Evolutionary conservation across 768 basidiomycete species (phyloP), one percentile per base, ranked within the genome.

Genomic region (Lactarius trivialis): DNA sequence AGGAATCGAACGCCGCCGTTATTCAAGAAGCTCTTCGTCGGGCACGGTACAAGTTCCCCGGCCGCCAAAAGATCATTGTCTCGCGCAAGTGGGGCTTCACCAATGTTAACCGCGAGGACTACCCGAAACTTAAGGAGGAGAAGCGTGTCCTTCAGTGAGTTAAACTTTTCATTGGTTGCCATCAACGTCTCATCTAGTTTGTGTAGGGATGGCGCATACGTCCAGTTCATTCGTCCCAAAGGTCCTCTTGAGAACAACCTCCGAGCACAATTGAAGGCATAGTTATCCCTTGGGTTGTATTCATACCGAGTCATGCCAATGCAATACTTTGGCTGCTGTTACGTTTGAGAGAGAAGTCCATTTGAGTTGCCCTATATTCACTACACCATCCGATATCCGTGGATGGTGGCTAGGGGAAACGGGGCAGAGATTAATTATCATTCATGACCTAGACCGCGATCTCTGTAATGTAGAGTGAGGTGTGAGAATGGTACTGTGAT

Each of bases 41-140:
- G 70, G 92, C 94, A 12, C 91, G 96, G 59, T 98, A 98, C 86
- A 99, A 98, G 86, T 96, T 94, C 88, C 91, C 93, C n/a, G 93
- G 93, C 60, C 85, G 93, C 72, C 93, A 96, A 81, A 96, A 96
- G 85, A 94, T 96, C 75, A 94, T 95, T 68, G 81, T 93, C 68
- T 92, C 89, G 61, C 93, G 93, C 84, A 97, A 96, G 84, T 98
- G 97, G 94, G 95, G 95, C 64, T 98, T 99, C 81, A 99, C 97
- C 45, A 89, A 89, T 70, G 93, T 98, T 62, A 84, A 85, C 74
- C 87, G 93, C 76, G 86, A 84, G 68, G 93, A 95, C 52, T 98
- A 97, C 75, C 70, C 82, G 72, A 86, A 85, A 77, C 80, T 95
- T 68, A 95, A 96, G 83, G 85, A 85, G 71, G 88, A 93, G 48